phyloP scores from a whole-genome alignment of 208 protist genomes.

The Leptomonas pyrrhocoris region DNA sequence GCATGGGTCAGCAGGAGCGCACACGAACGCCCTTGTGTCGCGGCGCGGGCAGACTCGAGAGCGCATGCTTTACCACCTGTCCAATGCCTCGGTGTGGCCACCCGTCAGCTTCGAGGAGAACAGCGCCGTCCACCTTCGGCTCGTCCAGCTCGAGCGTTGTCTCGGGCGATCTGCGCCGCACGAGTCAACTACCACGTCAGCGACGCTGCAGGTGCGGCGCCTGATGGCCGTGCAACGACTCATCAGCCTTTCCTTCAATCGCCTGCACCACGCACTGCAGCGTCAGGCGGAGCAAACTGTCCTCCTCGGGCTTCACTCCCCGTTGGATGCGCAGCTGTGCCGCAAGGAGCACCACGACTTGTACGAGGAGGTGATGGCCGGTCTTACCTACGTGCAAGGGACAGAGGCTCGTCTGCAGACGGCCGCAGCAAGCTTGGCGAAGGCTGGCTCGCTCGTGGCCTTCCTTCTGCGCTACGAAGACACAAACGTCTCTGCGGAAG shows the following conservation, averaged over 20 bases:
- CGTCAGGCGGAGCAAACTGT: slow-evolving; percentile 63
- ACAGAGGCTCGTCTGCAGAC: slow-evolving; percentile 41
- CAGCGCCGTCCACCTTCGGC: slow-evolving; percentile 43
- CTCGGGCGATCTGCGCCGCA: slow-evolving; percentile 16
- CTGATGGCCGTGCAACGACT: slow-evolving; percentile 62
- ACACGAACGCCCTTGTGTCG: neutral
- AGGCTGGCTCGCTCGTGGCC: slow-evolving; percentile 48
- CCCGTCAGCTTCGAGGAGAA: slow-evolving; percentile 67
- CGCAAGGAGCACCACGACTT: slow-evolving; percentile 43
- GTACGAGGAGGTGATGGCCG: slow-evolving; percentile 52
- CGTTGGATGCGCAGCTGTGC: slow-evolving; percentile 69
- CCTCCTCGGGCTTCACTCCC: slow-evolving; percentile 56
- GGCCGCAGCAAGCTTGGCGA: slow-evolving; percentile 30
- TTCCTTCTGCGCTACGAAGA: slow-evolving; percentile 43
- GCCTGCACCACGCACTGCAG: slow-evolving; percentile 57
- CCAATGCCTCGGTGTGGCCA: slow-evolving; percentile 57
- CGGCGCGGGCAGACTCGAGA: slow-evolving; percentile 18
- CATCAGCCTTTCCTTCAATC: slow-evolving; percentile 55
- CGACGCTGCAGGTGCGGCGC: slow-evolving; percentile 39
- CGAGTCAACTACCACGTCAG: neutral
- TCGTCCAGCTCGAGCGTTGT: slow-evolving; percentile 49
- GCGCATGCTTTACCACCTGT: slow-evolving; percentile 45
- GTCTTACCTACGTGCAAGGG: slow-evolving; percentile 43
- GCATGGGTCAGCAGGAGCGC: too few relatives aligned
- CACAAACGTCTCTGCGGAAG: slow-evolving; percentile 20